These are phyloP conservation scores for Malus hybrid DNA, from an alignment of 331 rosid genomes.

Conservation along the genomic window DNA sequence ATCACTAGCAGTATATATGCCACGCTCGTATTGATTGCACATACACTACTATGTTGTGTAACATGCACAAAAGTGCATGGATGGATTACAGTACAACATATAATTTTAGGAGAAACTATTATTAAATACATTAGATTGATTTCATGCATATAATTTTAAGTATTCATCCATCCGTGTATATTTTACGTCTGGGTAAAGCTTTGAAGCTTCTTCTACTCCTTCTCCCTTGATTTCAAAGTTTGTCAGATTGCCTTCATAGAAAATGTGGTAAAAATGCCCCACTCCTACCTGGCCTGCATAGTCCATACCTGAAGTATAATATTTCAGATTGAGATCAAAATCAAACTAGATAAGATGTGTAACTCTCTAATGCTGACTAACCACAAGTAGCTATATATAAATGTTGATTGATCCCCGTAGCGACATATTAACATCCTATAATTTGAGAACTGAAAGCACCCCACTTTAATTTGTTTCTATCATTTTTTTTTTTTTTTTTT, in stretches of 20 bases:
- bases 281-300: neutral
- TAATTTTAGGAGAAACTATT: no score
- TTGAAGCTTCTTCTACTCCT: constrained; percentile 47
- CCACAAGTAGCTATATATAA: neutral
- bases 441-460: neutral
- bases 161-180: constrained; percentile 17
- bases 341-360: neutral
- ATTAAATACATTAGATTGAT: neutral
- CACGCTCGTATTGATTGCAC: no score
- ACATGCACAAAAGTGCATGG: no score
- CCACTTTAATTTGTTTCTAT: no score
- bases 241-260: constrained; percentile 57
- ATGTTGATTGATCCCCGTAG: neutral
- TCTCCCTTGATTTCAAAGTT: constrained; percentile 43
- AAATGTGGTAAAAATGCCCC: constrained; percentile 44
- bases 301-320: neutral
- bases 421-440: neutral
- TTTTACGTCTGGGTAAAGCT: constrained; percentile 47
- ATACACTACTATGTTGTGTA: no score
- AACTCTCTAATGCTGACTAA: neutral
- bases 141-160: constrained; percentile 16
- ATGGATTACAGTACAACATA: no score
- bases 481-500: no score
- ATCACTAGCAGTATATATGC: no score
- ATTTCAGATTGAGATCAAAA: neutral